Base-by-base conservation (phyloP, 2,329 filamentous ascomycete genomes). In the Stagonosporopsis chrysanthemi region DNA sequence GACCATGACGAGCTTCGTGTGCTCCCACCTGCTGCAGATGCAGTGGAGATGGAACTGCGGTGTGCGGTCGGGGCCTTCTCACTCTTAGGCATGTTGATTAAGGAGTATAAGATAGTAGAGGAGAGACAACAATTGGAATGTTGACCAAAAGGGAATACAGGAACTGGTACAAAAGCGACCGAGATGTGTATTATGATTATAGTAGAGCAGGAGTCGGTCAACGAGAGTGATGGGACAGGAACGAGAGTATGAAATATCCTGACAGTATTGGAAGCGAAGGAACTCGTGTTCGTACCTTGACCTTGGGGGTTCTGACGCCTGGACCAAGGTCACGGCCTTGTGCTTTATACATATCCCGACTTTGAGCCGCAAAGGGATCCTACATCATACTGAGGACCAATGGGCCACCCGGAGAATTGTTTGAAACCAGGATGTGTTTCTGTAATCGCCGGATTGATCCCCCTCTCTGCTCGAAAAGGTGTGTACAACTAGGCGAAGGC, bases 1-100 rank as follows among this genome's bases (percentile, higher is more conserved):
- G 85, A 88, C 92, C 92, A 96, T 53, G 79, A 78, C 8, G 79
- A 78, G 60, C 71, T 78, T 35, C 79, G 74, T 40, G 73, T 67
- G 49, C 65, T 62, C 22, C 67, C 66, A 33, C 69, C 67, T 38
- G 71, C 69, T 51, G 71, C 67, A 46, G 69, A 67, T 58, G 69
- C 60, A 61, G 72, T 62, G 61, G 73, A 69, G 62, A 76, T 52
- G 53, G 71, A 72, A 58, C 61, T 61, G 55, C 73, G 64, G 63
- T 71, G 65, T 59, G 68, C 52, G 57, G 69, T 53, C 23, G 69
- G 56, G 22, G 70, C 60, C 62, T 74, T 77, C 56, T 73, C 72
- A 60, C 77, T 74, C 66, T 81, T 81, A 46, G 80, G 80, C 80
- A 82, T 82, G 66, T 73, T 77, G 67, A 72, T 63, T 64, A 75